Evolutionary conservation across 2,329 filamentous ascomycete species (phyloP).

Genomic region (Sporothrix humicola): DNA sequence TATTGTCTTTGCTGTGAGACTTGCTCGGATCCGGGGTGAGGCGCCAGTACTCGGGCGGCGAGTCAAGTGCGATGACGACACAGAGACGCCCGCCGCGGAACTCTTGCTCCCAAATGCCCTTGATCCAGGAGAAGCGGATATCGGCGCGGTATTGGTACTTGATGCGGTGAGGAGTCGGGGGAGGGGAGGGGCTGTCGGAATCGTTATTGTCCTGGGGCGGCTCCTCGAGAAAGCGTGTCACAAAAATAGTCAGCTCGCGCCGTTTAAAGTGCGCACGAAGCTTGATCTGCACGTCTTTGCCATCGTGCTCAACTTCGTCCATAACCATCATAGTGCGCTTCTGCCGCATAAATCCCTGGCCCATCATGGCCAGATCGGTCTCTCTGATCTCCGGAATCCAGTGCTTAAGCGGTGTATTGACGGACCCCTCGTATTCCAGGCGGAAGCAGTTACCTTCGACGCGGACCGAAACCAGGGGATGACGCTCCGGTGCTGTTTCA

Average conservation of each 20-base stretch:
- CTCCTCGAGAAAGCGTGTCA: conserved; percentile 31
- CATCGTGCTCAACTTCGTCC: conserved; percentile 49
- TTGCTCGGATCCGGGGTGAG: conserved; percentile 44
- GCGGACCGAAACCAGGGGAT: conserved; percentile 18
- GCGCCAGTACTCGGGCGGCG: conserved; percentile 57
- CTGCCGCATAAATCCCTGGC: conserved; percentile 66
- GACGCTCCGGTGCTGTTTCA: background rate
- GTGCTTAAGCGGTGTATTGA: conserved; percentile 35
- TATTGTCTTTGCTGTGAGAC: conserved; percentile 45
- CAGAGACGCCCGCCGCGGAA: conserved; percentile 44
- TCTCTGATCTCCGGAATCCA: conserved; percentile 46
- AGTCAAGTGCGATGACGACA: conserved; percentile 55
- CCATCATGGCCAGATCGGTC: conserved; percentile 54
- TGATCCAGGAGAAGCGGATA: conserved; percentile 56
- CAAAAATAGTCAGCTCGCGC: conserved; percentile 31
- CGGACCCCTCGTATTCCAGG: conserved; percentile 13
- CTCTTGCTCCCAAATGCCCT: conserved; percentile 50
- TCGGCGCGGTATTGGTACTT: conserved; percentile 48
- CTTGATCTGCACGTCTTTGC: conserved; percentile 38
- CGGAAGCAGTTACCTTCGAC: conserved; percentile 34
- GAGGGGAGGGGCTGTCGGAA: background rate
- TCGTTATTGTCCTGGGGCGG: background rate
- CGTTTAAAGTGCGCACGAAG: conserved; percentile 32
- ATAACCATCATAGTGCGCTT: conserved; percentile 65
- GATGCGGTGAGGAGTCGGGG: background rate